phyloP scores from a whole-genome alignment of 2,329 filamentous ascomycete genomes.

The Achaetomium macrosporum region DNA sequence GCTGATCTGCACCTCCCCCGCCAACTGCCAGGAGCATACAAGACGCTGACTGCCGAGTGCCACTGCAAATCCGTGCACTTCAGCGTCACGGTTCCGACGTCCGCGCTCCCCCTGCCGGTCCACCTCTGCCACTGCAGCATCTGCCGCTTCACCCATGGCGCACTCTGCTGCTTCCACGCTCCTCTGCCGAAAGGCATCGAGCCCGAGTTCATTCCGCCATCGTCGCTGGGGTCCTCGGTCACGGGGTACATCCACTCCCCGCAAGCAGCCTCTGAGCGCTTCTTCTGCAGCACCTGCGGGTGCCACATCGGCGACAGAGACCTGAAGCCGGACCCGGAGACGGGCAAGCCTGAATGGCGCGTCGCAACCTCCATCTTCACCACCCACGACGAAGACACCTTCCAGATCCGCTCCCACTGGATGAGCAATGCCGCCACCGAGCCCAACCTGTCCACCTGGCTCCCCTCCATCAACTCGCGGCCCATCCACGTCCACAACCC shows the following conservation, averaged over 20 bases:
- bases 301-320: slow-evolving; percentile 38
- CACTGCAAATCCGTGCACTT: slow-evolving; percentile 40
- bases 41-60: slow-evolving; percentile 40
- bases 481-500: slow-evolving; percentile 35
- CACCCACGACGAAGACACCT: slow-evolving; percentile 31
- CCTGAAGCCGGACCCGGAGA: slow-evolving; percentile 14
- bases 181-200: slow-evolving; percentile 30
- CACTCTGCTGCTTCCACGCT: slow-evolving; percentile 39
- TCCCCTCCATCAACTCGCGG: slow-evolving; percentile 30
- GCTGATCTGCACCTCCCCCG: slow-evolving; percentile 18
- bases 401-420: slow-evolving; percentile 33
- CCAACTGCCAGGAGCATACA: slow-evolving; percentile 20
- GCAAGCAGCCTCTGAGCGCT: slow-evolving; percentile 29
- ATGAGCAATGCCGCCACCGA: slow-evolving; percentile 34
- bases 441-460: slow-evolving; percentile 33
- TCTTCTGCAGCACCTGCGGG: slow-evolving; percentile 43
- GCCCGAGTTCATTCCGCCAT: slow-evolving; percentile 38
- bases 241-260: slow-evolving; percentile 32
- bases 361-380: slow-evolving; percentile 37
- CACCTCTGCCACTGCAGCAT: slow-evolving; percentile 43
- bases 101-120: slow-evolving; percentile 35
- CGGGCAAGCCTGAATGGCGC: slow-evolving; percentile 32
- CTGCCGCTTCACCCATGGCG: slow-evolving; percentile 39
- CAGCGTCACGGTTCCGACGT: slow-evolving; percentile 34
- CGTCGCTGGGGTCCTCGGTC: slow-evolving; percentile 31